Base-by-base conservation (phyloP, 1,284 basidiomycete genomes). In the Pseudozyma pruni region DNA sequence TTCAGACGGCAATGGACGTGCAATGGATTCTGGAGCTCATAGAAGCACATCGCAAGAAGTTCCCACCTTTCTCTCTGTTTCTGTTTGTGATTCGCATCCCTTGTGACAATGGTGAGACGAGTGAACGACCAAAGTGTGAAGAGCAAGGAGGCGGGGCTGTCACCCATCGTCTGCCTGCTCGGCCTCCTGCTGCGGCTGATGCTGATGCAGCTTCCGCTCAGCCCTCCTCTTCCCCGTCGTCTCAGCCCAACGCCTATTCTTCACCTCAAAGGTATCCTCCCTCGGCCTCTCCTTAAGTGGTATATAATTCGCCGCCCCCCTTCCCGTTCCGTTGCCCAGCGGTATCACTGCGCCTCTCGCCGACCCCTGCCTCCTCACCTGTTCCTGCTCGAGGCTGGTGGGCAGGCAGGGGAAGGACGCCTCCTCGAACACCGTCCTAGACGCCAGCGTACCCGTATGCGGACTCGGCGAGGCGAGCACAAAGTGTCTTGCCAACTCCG, bases 401-500 rank as follows among this genome's bases (percentile, higher is more conserved):
- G 52, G 20, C 5, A 67, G 47, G 17, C n/a, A 41, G 0, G 69
- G 69, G 29, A 37, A 67, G 3, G 39, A 25, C 13, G 69, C 62
- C 9, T 62, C 14, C 0, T 33, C 29, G 20, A 60, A 72, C 5
- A 3, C 6, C 2, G 58, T 72, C 6, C 58, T 29, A 13, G 49
- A 41, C 0, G 46, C 16, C 29, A 66, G 9, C 14, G 51, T 59
- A 1, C 62, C 69, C 2, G 11, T 40, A 1, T 37, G 17, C 3
- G 68, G 31, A 0, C 41, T 39, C 3, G 62, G 54, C 3, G 38
- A 27, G 7, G 80, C 64, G 1, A 80, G 62, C 8, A 79, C 52
- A 48, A 81, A 77, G 43, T 82, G 80, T 17, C 77, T 40, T 4
- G 34, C 19, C 0, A 82, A 35, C 39, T 82, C 75, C 2, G 76